Conservation (phyloP, 257 asterid species). For the Plantago ovata region DNA sequence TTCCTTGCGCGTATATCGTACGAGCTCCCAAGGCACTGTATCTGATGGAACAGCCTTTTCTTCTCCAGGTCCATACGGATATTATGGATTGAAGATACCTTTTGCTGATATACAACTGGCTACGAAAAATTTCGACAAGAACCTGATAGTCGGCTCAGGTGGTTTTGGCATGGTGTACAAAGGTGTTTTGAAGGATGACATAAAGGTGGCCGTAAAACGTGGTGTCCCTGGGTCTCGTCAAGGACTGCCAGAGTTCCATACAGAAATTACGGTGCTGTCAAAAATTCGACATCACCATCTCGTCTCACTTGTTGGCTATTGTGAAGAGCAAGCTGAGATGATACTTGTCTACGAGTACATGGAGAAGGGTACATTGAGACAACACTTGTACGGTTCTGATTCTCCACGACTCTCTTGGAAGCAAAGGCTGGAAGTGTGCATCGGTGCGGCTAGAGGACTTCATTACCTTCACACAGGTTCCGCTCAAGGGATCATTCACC, state of each 20-base stretch:
- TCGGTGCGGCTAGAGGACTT: conserved; percentile 84
- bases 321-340: conserved; percentile 74
- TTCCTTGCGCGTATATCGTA: conserved; percentile 39
- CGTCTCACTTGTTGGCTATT: conserved; percentile 67
- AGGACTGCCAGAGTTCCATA: conserved; percentile 72
- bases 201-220: conserved; percentile 62
- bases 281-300: conserved; percentile 71
- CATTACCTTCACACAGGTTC: conserved; percentile 82
- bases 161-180: conserved; percentile 70
- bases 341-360: conserved; percentile 78
- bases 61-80: conserved; percentile 50
- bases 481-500: conserved; percentile 74
- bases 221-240: conserved; percentile 66
- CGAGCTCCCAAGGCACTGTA: conserved; percentile 48
- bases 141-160: conserved; percentile 55
- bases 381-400: conserved; percentile 50
- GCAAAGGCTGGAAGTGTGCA: conserved; percentile 74
- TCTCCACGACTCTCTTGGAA: conserved; percentile 60
- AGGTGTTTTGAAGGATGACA: conserved; percentile 45
- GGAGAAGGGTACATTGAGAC: conserved; percentile 62
- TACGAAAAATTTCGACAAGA: conserved; percentile 57
- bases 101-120: conserved; percentile 55
- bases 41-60: conserved; percentile 42
- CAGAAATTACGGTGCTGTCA: conserved; percentile 61
- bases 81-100: conserved; percentile 52